Evolutionary conservation across 129 eudicot genomes (phyloP), one percentile per base, ranked within the genome.

Genomic region (Pulicaria dysenterica): DNA sequence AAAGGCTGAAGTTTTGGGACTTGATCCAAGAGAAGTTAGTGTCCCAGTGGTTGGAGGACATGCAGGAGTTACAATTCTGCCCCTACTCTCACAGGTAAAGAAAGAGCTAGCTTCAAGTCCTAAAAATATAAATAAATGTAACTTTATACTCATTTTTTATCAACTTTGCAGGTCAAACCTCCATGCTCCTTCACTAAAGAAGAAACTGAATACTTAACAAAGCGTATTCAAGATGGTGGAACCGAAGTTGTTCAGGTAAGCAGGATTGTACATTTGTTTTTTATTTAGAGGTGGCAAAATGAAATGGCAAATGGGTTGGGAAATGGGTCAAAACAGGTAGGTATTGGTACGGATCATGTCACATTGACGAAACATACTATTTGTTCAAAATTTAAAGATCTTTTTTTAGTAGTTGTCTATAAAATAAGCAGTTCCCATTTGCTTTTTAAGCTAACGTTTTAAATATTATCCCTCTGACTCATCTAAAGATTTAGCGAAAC

Each of bases 31-130:
- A 71, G 95, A 91, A 60, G 97, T 94, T 61, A 75, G 76, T 56
- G 96, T 94, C 63, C 98, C 98, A 3, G 98, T 94, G 45, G 95
- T 94, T 65, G 98, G 98, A 61, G 98, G 98, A 49, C 98, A 94
- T 81, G 98, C 98, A 19, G 98, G 98, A 54, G 89, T 94, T 41
- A 94, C 98, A 14, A 94, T 94, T 76, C 73, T 94, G 71, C 98
- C 98, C 42, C 91, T 94, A 8, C 92, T 94, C 68, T 94, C 98
- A 49, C 96, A 94, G 87, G 95, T 91, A 41, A 38, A 66, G n/a
- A 49, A 43, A 61, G 45, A 44, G 65, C 63, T 38, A 16, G n/a
- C 34, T n/a, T 4, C 42, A 59, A 31, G 9, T 7, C 46, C 17
- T 45, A 36, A 24, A 13, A 2, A 51, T 37, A 24, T 53, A 58